These are phyloP conservation scores for Schwanniomyces pseudopolymorphus DNA, from an alignment of 805 yeast species.

Conservation along the genomic window DNA sequence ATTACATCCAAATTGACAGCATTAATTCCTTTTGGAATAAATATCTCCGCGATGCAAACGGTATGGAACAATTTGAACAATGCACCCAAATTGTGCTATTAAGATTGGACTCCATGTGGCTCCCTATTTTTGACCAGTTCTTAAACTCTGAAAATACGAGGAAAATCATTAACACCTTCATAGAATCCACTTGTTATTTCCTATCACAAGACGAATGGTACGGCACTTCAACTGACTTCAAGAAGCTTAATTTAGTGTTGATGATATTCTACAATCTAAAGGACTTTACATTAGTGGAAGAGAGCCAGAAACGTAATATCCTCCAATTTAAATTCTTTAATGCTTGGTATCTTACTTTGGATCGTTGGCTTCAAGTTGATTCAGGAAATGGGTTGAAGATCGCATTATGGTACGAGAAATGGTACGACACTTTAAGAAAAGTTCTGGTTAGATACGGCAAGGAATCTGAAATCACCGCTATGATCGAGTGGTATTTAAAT, in stretches of 20 bases:
- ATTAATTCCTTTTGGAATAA: constrained; percentile 13
- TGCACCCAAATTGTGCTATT: constrained; percentile 4
- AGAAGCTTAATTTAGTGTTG: constrained; percentile 4
- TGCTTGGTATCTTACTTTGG: constrained; percentile 29
- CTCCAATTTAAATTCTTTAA: constrained; percentile 38
- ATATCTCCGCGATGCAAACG: background rate
- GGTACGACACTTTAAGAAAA: constrained; percentile 20
- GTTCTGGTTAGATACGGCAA: background rate
- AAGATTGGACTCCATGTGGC: constrained; percentile 13
- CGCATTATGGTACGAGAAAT: constrained; percentile 25
- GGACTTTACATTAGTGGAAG: background rate
- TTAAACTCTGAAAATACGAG: background rate
- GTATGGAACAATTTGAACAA: background rate
- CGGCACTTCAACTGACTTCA: constrained; percentile 1
- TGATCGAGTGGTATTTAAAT: constrained; percentile 22
- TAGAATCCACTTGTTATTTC: constrained; percentile 5
- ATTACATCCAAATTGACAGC: constrained; percentile 8
- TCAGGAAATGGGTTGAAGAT: constrained; percentile 15
- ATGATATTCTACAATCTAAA: constrained; percentile 2
- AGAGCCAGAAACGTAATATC: constrained; percentile 9
- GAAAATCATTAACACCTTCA: background rate
- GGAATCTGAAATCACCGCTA: background rate
- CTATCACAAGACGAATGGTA: constrained; percentile 3
- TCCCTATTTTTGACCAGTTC: constrained; percentile 11
- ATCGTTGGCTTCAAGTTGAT: constrained; percentile 1